phyloP scores from a whole-genome alignment of 306 rosid genomes.

The Sphenostylis stenocarpa region DNA sequence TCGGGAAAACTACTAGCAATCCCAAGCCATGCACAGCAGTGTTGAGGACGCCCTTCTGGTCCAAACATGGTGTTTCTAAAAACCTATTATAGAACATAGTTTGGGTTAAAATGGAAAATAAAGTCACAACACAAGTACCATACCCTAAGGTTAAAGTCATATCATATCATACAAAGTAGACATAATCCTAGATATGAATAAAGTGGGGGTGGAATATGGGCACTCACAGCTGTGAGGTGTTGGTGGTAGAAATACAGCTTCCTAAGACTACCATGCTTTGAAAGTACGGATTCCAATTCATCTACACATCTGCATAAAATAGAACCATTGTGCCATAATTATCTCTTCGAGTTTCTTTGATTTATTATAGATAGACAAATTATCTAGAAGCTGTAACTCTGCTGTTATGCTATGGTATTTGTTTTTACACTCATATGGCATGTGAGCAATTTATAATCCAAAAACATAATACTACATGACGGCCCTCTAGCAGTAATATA shows the following conservation, averaged over 20 bases:
- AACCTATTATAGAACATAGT: constrained; percentile 55
- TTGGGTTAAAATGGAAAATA: constrained; percentile 33
- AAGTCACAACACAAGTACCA: constrained; percentile 1
- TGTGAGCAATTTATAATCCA: constrained; percentile 6
- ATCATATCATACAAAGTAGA: neutral
- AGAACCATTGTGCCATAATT: constrained; percentile 24
- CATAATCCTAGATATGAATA: constrained; percentile 18
- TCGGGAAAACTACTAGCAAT: constrained; percentile 99
- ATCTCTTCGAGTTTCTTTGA: neutral
- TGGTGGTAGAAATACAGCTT: constrained; percentile 94
- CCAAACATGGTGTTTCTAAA: constrained; percentile 99
- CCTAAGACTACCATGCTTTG: constrained; percentile 92
- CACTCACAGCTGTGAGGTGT: constrained; percentile 87
- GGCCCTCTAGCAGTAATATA: constrained; percentile 4
- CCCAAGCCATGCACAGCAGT: constrained; percentile 99
- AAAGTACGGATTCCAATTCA: constrained; percentile 86
- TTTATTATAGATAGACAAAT: neutral
- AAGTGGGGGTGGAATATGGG: constrained; percentile 9
- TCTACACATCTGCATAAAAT: constrained; percentile 79
- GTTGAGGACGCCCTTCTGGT: constrained; percentile 99
- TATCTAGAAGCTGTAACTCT: neutral
- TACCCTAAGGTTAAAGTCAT: constrained; percentile 21
- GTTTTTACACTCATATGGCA: neutral
- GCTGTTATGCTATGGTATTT: neutral
- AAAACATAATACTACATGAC: neutral